Conservation (phyloP, 2,329 filamentous ascomycete species). For the Gnomoniopsis smithogilvyi region DNA sequence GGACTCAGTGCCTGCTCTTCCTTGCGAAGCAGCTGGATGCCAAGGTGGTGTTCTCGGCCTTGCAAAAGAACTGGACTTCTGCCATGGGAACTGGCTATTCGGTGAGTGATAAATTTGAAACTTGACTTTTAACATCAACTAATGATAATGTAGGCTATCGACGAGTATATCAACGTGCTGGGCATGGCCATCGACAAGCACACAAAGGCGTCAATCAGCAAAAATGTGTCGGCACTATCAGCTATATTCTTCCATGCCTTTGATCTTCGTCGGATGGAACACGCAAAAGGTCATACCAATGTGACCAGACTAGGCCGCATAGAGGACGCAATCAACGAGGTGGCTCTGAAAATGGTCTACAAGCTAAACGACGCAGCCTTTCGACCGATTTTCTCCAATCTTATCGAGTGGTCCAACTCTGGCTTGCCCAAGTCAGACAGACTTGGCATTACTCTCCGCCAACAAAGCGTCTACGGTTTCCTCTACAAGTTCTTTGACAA, state of each 20-base stretch:
- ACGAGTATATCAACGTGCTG: slow-evolving; percentile 68
- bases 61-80: slow-evolving; percentile 68
- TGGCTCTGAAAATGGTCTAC: slow-evolving; percentile 85
- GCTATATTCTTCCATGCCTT: slow-evolving; percentile 57
- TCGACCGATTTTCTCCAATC: slow-evolving; percentile 80
- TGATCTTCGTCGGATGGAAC: slow-evolving; percentile 62
- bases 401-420: slow-evolving; percentile 76
- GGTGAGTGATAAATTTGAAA: slow-evolving; percentile 41
- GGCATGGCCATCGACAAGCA: slow-evolving; percentile 72
- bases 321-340: slow-evolving; percentile 64
- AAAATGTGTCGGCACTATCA: slow-evolving; percentile 69
- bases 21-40: slow-evolving; percentile 75
- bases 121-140: slow-evolving; percentile 20
- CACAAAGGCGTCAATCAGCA: slow-evolving; percentile 73
- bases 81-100: slow-evolving; percentile 60
- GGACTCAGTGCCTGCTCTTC: slow-evolving; percentile 67
- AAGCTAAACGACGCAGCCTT: slow-evolving; percentile 95
- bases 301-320: slow-evolving; percentile 45
- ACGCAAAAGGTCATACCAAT: slow-evolving; percentile 40
- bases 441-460: slow-evolving; percentile 56
- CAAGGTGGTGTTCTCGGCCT: slow-evolving; percentile 69
- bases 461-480: slow-evolving; percentile 79
- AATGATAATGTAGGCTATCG: slow-evolving; percentile 52
- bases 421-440: slow-evolving; percentile 61
- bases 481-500: slow-evolving; percentile 75